Percentiles rank a stretch among this genome's conserved stretches.
These are phyloP conservation scores for Tubosaeta sp. DNA, from an alignment of 768 basidiomycete species.

Conservation along the genomic window DNA sequence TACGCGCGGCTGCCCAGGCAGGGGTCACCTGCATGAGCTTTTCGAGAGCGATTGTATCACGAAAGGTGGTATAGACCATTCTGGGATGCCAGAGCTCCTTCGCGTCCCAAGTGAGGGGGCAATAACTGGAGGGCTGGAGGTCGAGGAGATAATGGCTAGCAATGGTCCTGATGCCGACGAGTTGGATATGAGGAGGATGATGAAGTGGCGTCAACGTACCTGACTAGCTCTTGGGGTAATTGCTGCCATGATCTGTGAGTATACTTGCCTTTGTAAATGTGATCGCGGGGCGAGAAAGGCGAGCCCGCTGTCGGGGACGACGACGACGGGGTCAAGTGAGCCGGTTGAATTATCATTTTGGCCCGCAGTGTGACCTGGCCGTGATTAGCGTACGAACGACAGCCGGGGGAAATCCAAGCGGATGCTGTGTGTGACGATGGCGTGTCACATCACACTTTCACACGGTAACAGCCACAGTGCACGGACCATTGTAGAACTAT, in stretches of 20 bases:
- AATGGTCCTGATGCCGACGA: conserved; percentile 19
- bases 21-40: conserved; percentile 60
- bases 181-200: conserved; percentile 9
- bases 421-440: conserved; percentile 29
- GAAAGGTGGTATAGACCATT: conserved; percentile 58
- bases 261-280: conserved; percentile 54
- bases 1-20: conserved; percentile 57
- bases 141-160: conserved; percentile 53
- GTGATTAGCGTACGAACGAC: conserved; percentile 36
- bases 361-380: conserved; percentile 34
- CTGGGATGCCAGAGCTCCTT: conserved; percentile 57
- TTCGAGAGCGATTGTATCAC: conserved; percentile 59
- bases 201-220: conserved; percentile 40
- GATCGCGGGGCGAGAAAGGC: conserved; percentile 14
- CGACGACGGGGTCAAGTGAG: conserved; percentile 11
- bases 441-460: conserved; percentile 26
- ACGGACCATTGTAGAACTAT: conserved; percentile 25
- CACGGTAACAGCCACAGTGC: conserved; percentile 22
- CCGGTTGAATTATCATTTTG: conserved; percentile 30
- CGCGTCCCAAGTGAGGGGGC: conserved; percentile 45
- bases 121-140: conserved; percentile 40
- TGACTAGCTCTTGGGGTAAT: conserved; percentile 56
- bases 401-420: conserved; percentile 33
- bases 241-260: conserved; percentile 59
- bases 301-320: conserved; percentile 16